These are phyloP conservation scores for Grosmannia serpens DNA, from an alignment of 2,329 filamentous ascomycete genomes.

Conservation along the genomic window DNA sequence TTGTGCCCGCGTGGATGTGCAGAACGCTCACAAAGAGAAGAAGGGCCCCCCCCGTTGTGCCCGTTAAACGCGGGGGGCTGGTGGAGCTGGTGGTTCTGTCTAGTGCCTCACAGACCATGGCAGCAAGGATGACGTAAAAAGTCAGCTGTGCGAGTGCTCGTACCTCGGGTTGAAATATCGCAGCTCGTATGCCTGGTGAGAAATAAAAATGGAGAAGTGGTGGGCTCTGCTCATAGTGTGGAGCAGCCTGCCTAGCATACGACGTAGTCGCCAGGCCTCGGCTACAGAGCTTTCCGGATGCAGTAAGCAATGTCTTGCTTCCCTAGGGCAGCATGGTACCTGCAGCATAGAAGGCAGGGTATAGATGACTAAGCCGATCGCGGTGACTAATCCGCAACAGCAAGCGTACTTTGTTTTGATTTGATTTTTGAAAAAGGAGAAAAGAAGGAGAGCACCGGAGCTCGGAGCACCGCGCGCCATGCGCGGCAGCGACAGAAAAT, in stretches of 20 bases:
- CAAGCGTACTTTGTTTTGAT: not conserved
- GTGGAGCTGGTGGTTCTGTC: not conserved
- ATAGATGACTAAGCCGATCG: not conserved
- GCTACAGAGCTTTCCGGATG: not conserved
- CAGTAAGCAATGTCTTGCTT: not conserved
- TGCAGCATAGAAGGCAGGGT: too few relatives aligned
- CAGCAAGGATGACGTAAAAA: not conserved
- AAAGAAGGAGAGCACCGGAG: not conserved
- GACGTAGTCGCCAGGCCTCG: not conserved
- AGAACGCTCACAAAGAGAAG: too few relatives aligned
- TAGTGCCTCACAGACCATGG: not conserved
- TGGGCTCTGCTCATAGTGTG: not conserved
- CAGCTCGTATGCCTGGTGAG: too few relatives aligned
- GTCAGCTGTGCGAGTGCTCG: not conserved
- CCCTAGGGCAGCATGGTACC: not conserved
- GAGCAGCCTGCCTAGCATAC: not conserved
- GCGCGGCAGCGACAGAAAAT: not conserved
- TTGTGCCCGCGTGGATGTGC: not conserved
- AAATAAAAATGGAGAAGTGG: not conserved
- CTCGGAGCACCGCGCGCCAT: too few relatives aligned
- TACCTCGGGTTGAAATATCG: not conserved
- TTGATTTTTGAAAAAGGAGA: not conserved
- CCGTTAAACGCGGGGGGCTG: not conserved
- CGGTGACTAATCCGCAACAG: not conserved
- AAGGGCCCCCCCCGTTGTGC: not conserved